A percentile compares a stretch with the other conserved stretches of the same genome.
Conservation (phyloP, 352 stramenopile species). For the Peronospora destructor region DNA sequence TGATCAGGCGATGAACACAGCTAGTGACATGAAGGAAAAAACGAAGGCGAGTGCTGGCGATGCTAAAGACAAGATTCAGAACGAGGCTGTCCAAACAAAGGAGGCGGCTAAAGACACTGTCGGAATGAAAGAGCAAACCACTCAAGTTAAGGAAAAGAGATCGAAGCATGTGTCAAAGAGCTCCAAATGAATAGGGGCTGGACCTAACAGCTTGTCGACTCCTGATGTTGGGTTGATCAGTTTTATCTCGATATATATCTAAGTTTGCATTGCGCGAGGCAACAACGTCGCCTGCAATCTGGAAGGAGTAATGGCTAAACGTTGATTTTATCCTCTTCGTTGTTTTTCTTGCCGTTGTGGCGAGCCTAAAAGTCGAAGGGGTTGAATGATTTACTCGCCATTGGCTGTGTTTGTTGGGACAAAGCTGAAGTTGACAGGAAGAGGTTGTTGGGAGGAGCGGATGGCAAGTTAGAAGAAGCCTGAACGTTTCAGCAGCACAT, state of each 20-base stretch:
- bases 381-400: constrained; percentile 37
- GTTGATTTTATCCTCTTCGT: constrained; percentile 10
- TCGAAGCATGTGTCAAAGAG: background rate
- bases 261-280: constrained; percentile 3
- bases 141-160: constrained; percentile 6
- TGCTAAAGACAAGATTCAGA: constrained; percentile 9
- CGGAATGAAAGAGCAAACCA: constrained; percentile 12
- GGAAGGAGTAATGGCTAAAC: constrained; percentile 1
- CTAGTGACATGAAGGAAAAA: background rate
- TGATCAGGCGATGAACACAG: background rate
- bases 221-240: constrained; percentile 21
- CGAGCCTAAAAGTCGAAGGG: constrained; percentile 43
- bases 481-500: constrained; percentile 3
- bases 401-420: constrained; percentile 8
- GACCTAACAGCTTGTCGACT: constrained; percentile 7
- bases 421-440: constrained; percentile 8
- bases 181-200: constrained; percentile 22
- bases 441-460: constrained; percentile 25
- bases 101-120: constrained; percentile 14
- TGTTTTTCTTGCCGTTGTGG: constrained; percentile 5
- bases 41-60: constrained; percentile 15
- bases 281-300: no score
- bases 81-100: constrained; percentile 15
- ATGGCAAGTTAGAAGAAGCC: constrained; percentile 21
- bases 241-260: constrained; percentile 30